Percentiles rank a stretch among this genome's conserved stretches.
These are phyloP conservation scores for Populus simonii DNA, from an alignment of 345 rosid genomes.

Conservation along the genomic window DNA sequence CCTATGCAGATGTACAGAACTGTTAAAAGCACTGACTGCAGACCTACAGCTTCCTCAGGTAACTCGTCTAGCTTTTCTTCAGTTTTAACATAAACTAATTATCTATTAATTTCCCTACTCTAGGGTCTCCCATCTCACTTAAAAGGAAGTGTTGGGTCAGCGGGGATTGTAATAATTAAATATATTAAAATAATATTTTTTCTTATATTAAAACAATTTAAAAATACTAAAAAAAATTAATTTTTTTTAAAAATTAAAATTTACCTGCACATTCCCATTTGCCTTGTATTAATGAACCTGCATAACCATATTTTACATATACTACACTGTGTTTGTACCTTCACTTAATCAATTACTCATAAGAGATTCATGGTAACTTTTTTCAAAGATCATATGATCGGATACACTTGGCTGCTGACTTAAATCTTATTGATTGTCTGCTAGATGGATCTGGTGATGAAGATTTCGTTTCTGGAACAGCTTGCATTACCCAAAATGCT, in stretches of 20 bases:
- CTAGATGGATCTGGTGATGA: conserved; percentile 52
- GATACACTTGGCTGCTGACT: background rate
- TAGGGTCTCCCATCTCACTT: background rate
- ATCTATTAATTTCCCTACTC: background rate
- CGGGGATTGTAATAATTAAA: too few relatives aligned
- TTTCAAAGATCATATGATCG: background rate
- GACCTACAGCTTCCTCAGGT: conserved; percentile 51
- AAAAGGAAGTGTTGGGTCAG: too few relatives aligned
- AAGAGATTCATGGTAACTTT: too few relatives aligned
- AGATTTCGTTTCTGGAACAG: conserved; percentile 26
- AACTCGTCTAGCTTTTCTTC: conserved; percentile 4
- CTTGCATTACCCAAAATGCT: conserved; percentile 6
- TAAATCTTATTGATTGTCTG: background rate
- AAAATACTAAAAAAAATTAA: background rate
- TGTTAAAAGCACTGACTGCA: conserved; percentile 51
- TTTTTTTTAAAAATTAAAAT: too few relatives aligned
- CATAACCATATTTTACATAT: too few relatives aligned
- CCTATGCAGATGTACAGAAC: conserved; percentile 58
- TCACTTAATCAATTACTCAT: background rate
- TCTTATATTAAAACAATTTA: too few relatives aligned
- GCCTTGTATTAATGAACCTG: background rate
- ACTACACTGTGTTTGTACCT: too few relatives aligned
- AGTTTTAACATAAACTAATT: background rate
- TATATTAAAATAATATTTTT: too few relatives aligned
- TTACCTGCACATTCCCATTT: background rate